Percentiles rank a stretch among this genome's conserved stretches.
Evolutionary conservation across 129 eudicot species (phyloP).

Genomic region (Dittrichia graveolens): DNA sequence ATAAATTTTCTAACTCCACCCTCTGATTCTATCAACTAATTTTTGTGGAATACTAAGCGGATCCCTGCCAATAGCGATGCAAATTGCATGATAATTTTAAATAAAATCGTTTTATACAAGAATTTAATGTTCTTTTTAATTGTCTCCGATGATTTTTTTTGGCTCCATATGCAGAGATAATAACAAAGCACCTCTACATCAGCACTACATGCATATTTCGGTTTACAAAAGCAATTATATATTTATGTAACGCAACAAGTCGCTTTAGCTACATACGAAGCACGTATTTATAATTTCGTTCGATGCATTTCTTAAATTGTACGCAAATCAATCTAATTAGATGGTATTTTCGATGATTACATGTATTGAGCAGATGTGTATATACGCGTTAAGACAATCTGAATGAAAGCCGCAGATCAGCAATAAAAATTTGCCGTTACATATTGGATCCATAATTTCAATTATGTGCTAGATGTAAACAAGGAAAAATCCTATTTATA

Average conservation of each 20-base stretch:
- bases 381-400: constrained; percentile 14
- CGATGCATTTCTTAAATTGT: constrained; percentile 6
- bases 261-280: constrained; percentile 5
- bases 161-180: constrained; percentile 20
- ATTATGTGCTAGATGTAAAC: constrained; percentile 1
- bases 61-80: neutral
- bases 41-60: neutral
- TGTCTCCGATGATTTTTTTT: neutral
- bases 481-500: neutral
- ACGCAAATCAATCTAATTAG: constrained; percentile 1
- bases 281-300: neutral
- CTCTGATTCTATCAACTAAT: neutral
- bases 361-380: constrained; percentile 16
- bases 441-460: constrained; percentile 18
- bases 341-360: constrained; percentile 23
- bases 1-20: too few species aligned
- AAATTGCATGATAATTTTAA: neutral
- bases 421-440: neutral
- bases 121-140: too few species aligned
- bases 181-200: constrained; percentile 10
- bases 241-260: constrained; percentile 21
- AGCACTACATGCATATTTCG: neutral
- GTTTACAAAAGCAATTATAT: constrained; percentile 1
- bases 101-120: too few species aligned
- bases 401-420: constrained; percentile 12